Evolutionary conservation across 208 protist genomes (phyloP), one percentile per base, ranked within the genome.

Genomic region (Angomonas deanei): DNA sequence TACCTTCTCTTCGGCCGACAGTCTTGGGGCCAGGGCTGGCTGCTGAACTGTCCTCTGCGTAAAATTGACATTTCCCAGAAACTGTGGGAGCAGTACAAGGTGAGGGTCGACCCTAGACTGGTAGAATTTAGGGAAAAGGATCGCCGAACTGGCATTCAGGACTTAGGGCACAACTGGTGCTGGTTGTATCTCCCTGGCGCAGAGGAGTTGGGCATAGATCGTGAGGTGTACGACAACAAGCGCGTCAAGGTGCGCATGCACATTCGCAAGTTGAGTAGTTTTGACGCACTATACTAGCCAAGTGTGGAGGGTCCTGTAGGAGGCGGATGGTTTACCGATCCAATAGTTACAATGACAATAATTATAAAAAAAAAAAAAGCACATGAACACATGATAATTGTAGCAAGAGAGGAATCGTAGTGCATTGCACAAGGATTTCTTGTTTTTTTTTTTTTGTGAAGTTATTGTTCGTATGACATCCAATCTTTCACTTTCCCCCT

Each of bases 221-320:
- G 91, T 11, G 91, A 96, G 68, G 91, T 96, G 67, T 96, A 94
- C 63, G 91, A 96, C 66, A 96, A 96, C 74, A 92, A 94, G 73
- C 86, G 91, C 1, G 91, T 94, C 26, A 96, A 96, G 76, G 91
- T 96, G 32, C 80, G 91, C 53, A 96, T 96, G 62, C 91, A 96
- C 74, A 82, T 96, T 36, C 80, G 91, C 24, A 96, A 96, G 66
- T 61, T 96, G 64, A 81, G 34, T 30, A 87, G 80, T 66, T 77
- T 78, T 49, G 70, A 76, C 13, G 72, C 84, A 4, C 74, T 96
- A 17, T 96, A 96, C 60, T 96, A 72, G 36, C n/a, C n/a, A n/a
- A n/a, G 63, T 27, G 42, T 19, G 0, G 58, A 21, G 1, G 58
- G 13, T 0, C 15, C 33, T 33, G 21, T 15, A n/a, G n/a, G n/a